Evolutionary conservation across 2,329 filamentous ascomycete species (phyloP), one percentile per base, ranked within the genome.

Genomic region (Stemphylium beticola): DNA sequence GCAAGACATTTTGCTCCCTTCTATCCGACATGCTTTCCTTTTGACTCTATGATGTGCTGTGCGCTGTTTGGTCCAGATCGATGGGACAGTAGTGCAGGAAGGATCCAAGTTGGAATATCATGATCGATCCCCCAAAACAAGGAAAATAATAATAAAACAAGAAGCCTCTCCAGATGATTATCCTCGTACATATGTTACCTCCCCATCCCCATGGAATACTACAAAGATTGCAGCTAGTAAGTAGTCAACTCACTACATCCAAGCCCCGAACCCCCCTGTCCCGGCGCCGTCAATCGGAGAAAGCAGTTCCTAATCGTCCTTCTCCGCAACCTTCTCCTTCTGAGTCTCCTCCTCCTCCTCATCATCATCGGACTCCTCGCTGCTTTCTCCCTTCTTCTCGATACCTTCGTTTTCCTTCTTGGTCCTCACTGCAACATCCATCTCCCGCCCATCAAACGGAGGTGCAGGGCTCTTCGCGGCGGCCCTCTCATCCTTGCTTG

Each of bases 401-500:
- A 53, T 12, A 32, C 42, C 20, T 54, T 11, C 36, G 5, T 26
- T 47, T 41, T 17, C 34, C 26, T 10, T 47, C 34, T 34, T 47
- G 33, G 39, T 53, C 34, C 44, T 55, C 44, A 52, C 47, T 32
- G 58, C 56, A 17, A 42, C 39, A 14, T 58, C 55, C 29, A 53
- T 57, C 9, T 61, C 56, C 24, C 58, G 61, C 36, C 37, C 46
- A 24, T 44, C 45, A 1, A 26, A 18, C 6, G 46, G 34, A n/a
- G 47, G 34, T 40, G 47, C 48, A n/a, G 42, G 42, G 32, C 32
- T 39, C 42, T 52, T 56, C 14, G 49, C 53, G 32, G 34, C 45
- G 10, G 42, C 32, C 39, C 61, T 57, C n/a, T 61, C 60, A 29
- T 64, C 62, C 29, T 60, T 60, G 4, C 48, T 45, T 4, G 68